Evolutionary conservation across 805 yeast species (phyloP).

Genomic region (Starmera quercuum): DNA sequence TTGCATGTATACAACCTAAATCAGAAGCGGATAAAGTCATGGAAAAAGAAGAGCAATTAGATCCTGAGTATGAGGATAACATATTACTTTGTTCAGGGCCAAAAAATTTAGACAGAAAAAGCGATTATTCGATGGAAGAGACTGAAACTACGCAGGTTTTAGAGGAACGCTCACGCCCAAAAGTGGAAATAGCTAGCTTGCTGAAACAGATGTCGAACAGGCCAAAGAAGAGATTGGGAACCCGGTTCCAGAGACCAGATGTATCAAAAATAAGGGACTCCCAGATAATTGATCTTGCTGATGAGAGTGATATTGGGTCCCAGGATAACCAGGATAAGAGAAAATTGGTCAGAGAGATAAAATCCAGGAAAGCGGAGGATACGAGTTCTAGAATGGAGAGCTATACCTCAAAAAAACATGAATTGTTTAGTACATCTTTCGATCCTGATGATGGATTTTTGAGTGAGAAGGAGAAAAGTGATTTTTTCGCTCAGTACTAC

Average conservation of each 20-base stretch:
- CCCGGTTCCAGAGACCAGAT: slow-evolving; percentile 4
- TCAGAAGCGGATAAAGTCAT: slow-evolving; percentile 8
- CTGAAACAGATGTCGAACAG: slow-evolving; percentile 7
- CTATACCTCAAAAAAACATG: slow-evolving; percentile 9
- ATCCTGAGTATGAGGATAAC: background rate
- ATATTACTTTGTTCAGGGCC: no score
- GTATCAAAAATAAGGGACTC: slow-evolving; percentile 6
- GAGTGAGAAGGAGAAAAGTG: slow-evolving; percentile 7
- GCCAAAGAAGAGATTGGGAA: slow-evolving; percentile 2
- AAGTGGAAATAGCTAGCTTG: slow-evolving; percentile 11
- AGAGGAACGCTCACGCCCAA: no score
- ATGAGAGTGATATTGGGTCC: background rate
- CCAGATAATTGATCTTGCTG: slow-evolving; percentile 12
- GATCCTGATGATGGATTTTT: slow-evolving; percentile 13
- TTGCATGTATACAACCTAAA: no score
- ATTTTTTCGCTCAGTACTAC: slow-evolving; percentile 10
- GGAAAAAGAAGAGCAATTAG: slow-evolving; percentile 4
- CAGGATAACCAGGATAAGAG: background rate
- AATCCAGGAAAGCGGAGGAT: background rate
- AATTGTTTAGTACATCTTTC: slow-evolving; percentile 3
- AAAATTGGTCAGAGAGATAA: background rate
- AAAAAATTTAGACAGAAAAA: no score
- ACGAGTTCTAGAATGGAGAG: background rate
- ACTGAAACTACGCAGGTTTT: no score
- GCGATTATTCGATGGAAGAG: no score